Evolutionary conservation across 2,329 filamentous ascomycete genomes (phyloP).

Genomic region (Ilyonectria mors-panacis): DNA sequence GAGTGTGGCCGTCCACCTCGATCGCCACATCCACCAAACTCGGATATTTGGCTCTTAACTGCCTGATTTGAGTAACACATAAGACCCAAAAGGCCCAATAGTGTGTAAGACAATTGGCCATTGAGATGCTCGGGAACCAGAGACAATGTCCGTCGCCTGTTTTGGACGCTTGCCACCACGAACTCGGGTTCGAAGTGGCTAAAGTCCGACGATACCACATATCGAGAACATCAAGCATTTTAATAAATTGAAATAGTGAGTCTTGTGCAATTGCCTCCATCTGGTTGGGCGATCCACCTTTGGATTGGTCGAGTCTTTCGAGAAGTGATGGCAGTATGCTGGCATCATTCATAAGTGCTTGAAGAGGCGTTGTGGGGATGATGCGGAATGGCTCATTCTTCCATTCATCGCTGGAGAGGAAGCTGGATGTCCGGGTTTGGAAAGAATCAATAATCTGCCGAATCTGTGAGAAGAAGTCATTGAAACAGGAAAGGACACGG

Average conservation of each 20-base stretch:
- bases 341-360: constrained; percentile 25
- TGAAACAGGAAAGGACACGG: constrained; percentile 18
- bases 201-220: constrained; percentile 1
- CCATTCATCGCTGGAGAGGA: constrained; percentile 24
- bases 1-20: not conserved
- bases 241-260: not conserved
- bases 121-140: constrained; percentile 54
- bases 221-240: not conserved
- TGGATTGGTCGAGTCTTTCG: constrained; percentile 9
- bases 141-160: constrained; percentile 27
- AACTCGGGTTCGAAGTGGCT: not conserved
- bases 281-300: not conserved
- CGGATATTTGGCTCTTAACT: not conserved
- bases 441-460: constrained; percentile 24
- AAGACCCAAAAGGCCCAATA: constrained; percentile 57
- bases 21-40: not conserved
- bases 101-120: constrained; percentile 56
- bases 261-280: not conserved
- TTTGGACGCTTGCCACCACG: not conserved
- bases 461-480: not conserved
- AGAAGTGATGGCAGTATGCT: constrained; percentile 13
- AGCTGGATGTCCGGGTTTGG: constrained; percentile 16
- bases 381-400: constrained; percentile 22
- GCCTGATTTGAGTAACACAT: constrained; percentile 50
- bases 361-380: constrained; percentile 13